Conservation (phyloP, 192 early-diverging fungal species). For the Linnemannia schmuckeri region DNA sequence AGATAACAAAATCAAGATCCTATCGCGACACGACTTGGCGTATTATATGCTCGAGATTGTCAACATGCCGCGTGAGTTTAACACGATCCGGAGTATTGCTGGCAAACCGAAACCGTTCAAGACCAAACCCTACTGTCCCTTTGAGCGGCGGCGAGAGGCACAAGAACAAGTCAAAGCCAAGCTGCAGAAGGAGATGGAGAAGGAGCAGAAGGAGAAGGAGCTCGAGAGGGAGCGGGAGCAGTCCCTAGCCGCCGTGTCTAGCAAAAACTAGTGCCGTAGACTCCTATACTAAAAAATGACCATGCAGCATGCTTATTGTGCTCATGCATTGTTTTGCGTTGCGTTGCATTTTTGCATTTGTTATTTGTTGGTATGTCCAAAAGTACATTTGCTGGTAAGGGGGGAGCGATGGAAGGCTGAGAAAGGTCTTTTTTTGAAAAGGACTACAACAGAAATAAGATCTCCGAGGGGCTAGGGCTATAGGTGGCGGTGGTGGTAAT, state of each 20-base stretch:
- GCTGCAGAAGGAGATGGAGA: neutral
- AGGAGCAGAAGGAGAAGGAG: conserved; percentile 14
- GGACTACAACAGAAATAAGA: neutral
- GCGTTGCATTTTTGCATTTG: neutral
- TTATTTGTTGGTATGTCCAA: neutral
- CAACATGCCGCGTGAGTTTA: conserved; percentile 13
- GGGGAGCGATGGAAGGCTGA: neutral
- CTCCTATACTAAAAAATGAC: neutral
- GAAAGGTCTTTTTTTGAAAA: neutral
- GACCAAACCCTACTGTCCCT: conserved; percentile 22
- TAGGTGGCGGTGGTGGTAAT: neutral
- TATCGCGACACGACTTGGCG: conserved; percentile 51
- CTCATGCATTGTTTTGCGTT: neutral
- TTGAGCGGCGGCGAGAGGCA: conserved; percentile 24
- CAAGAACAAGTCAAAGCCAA: neutral
- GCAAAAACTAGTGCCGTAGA: neutral
- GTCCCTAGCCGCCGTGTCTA: neutral
- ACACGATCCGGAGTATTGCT: conserved; percentile 43
- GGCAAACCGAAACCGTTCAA: conserved; percentile 36
- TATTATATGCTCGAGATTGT: conserved; percentile 48
- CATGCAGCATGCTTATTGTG: neutral
- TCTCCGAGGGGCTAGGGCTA: neutral
- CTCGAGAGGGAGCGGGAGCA: neutral
- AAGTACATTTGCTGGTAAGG: neutral
- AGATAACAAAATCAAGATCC: conserved; percentile 35